Conservation (phyloP, 2,329 filamentous ascomycete genomes). For the Verticillium longisporum region DNA sequence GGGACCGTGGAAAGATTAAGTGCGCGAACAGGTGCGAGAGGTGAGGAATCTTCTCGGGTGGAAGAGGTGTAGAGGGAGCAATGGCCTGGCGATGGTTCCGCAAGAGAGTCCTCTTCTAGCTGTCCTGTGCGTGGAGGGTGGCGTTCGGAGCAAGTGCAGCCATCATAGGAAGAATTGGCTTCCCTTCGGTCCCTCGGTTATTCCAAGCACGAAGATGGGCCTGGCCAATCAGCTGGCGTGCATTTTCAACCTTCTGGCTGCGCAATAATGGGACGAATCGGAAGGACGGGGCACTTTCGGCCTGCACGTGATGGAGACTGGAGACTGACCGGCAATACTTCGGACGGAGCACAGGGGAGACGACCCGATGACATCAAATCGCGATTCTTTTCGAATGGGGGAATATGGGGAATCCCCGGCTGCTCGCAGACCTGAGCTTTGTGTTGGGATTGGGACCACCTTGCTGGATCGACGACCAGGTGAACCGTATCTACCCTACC, state of each 20-base stretch:
- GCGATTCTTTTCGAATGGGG: neutral
- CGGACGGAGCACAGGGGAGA: neutral
- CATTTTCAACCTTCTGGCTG: neutral
- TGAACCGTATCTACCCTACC: neutral
- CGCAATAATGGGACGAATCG: neutral
- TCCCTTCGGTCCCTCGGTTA: constrained; percentile 3
- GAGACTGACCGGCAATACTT: neutral
- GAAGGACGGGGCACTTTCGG: neutral
- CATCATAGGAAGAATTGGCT: constrained; percentile 2
- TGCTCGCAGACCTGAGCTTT: neutral
- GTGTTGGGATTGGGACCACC: neutral
- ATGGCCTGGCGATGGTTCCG: neutral
- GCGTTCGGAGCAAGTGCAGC: neutral
- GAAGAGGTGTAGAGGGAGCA: neutral
- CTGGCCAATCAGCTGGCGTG: neutral
- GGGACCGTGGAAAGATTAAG: neutral
- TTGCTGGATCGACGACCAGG: neutral
- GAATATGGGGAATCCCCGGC: neutral
- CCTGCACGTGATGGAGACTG: neutral
- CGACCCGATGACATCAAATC: neutral
- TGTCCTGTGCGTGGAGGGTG: neutral
- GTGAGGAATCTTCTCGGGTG: neutral
- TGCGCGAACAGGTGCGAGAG: neutral
- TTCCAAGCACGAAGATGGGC: neutral
- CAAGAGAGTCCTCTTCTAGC: neutral